phyloP scores from a whole-genome alignment of 2,329 filamentous ascomycete genomes.

The Bipolaris sorokiniana region DNA sequence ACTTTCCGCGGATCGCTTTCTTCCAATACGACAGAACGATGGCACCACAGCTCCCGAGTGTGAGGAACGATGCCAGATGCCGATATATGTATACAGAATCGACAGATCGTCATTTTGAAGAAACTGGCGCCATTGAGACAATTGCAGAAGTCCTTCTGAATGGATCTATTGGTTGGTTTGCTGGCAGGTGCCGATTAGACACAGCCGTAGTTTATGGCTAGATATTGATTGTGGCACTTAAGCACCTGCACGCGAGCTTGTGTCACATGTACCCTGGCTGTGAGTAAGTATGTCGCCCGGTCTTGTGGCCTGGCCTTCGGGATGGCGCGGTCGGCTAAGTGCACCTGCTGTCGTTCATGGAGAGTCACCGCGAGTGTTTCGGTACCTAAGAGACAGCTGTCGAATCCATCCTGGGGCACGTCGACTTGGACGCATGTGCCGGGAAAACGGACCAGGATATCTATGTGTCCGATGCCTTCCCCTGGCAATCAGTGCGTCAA shows the following conservation, averaged over 20 bases:
- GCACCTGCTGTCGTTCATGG: slow-evolving; percentile 9
- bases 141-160: too few relatives aligned
- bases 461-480: background rate
- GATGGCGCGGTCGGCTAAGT: slow-evolving; percentile 9
- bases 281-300: background rate
- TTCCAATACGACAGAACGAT: slow-evolving; percentile 2
- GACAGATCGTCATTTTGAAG: too few relatives aligned
- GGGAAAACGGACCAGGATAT: background rate
- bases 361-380: background rate
- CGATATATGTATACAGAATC: too few relatives aligned
- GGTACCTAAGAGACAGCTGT: background rate
- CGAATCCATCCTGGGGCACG: background rate
- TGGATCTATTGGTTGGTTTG: background rate
- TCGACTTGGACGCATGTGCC: background rate
- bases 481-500: background rate
- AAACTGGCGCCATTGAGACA: too few relatives aligned
- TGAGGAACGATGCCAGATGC: too few relatives aligned
- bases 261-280: slow-evolving; percentile 1
- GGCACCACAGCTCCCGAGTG: too few relatives aligned
- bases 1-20: background rate
- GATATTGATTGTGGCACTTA: slow-evolving; percentile 9
- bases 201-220: slow-evolving; percentile 7
- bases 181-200: background rate
- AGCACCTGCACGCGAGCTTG: slow-evolving; percentile 9
- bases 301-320: slow-evolving; percentile 13